Base-by-base conservation (phyloP, 2,329 filamentous ascomycete genomes). In the Fusarium torulosum region DNA sequence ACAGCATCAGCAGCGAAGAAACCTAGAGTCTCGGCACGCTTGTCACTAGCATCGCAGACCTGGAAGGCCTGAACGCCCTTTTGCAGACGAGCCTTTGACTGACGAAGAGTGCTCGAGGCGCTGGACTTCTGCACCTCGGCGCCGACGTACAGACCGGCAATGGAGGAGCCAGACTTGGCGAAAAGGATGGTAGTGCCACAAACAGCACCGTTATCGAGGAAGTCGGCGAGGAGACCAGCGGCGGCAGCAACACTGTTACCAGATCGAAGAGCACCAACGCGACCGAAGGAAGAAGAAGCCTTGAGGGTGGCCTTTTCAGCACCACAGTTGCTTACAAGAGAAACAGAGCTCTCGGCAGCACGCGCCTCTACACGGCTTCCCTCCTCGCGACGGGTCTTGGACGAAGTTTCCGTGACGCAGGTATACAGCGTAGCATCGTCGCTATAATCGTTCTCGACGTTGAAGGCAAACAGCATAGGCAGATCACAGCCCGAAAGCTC, bases 361-460 rank as follows among this genome's bases (percentile, higher is more conserved):
- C 67, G 51, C 9, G 50, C 33, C 37, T 72, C 60, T 6, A 69
- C 56, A 33, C 15, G 42, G 6, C 46, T 66, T 3, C 23, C 47
- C 2, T 50, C 19, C 31, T 73, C 69, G 2, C 69, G 51, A 11
- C 23, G 63, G 0, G 59, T 66, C n/a, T 52, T 61, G 3, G 61
- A 29, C 4, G 35, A 49, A 10, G 42, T 27, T 5, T 50, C 42
- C 7, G 64, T 41, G 25, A 63, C 41, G 29, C 71, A 73, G 2
- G 71, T 70, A 31, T 72, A 70, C 23, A 73, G 51, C 8, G 71
- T 73, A 17, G 69, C 70, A 42, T 56, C 70, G n/a, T 69, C 70
- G 45, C 61, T 70, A 17, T 66, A 70, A 9, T 67, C 53, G 20
- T 71, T 73, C 57, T 66, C 52, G 11, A 73, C 63, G 15, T 74